Evolutionary conservation across 495 filamentous ascomycete genomes (phyloP), one percentile per base, ranked within the genome.

Genomic region (Margaritispora aquatica): DNA sequence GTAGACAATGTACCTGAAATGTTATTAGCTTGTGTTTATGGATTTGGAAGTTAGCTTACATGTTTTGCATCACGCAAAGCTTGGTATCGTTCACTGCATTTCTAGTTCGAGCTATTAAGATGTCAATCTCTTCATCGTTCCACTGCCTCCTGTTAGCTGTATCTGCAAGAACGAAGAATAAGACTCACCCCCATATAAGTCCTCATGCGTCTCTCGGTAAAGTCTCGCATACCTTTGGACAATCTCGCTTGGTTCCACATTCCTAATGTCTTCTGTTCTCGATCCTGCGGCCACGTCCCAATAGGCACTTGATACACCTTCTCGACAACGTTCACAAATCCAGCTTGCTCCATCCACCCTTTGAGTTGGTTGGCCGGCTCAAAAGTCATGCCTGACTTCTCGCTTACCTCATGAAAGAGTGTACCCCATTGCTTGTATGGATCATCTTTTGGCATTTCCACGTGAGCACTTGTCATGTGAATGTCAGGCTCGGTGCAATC

Each of bases 291-390:
- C 47, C 47, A 50, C 2, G 20, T 50, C 7, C 47, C 47, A 5
- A 50, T 17, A 23, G 47, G 20, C 20, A 23, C 20, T 10, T 26
- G 7, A 11, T 8, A 24, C 8, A 23, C 24, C n/a, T 24, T 50
- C 20, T 50, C 47, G 2, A 24, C 21, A 9, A 86, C 69, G 58
- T 83, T 73, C 17, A 75, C 71, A 57, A 84, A 86, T 1, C 84
- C 84, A 0, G 80, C 71, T 21, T 77, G 73, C 55, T 70, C 70
- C 71, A 85, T 74, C 70, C 76, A 77, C 9, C 65, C 69, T 15
- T 74, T 71, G 19, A 78, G 64, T 2, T 75, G 73, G 26, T 77
- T 68, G 0, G 74, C 74, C 31, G 84, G 46, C 31, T 60, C 41
- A 27, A 68, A 64, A 50, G 54, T 66, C 36, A 57, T 53, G 21